phyloP scores from a whole-genome alignment of 768 basidiomycete genomes.

The Rickenella mellea region DNA sequence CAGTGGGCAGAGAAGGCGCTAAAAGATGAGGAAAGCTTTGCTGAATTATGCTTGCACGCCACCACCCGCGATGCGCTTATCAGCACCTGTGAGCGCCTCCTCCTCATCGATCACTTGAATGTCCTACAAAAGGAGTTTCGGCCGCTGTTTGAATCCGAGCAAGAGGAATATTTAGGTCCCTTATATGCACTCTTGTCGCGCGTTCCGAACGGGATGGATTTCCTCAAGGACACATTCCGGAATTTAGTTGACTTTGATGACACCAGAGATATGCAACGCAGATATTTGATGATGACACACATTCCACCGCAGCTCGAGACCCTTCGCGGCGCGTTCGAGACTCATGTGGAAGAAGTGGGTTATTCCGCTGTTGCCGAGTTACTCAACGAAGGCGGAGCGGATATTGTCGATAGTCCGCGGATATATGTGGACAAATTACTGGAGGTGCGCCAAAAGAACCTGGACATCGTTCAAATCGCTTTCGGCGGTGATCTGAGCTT shows the following conservation, averaged over 20 bases:
- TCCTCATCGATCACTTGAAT: conserved; percentile 78
- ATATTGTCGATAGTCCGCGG: conserved; percentile 56
- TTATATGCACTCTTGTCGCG: conserved; percentile 89
- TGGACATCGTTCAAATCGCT: conserved; percentile 76
- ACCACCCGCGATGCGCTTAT: conserved; percentile 77
- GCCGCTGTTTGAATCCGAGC: conserved; percentile 80
- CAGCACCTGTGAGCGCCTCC: conserved; percentile 80
- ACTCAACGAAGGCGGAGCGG: conserved; percentile 38
- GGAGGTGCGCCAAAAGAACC: conserved; percentile 87
- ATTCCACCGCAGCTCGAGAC: too few species aligned
- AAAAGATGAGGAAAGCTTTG: conserved; percentile 88
- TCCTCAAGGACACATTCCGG: too few species aligned
- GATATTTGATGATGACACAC: too few species aligned
- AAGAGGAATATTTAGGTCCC: conserved; percentile 87
- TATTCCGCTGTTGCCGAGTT: conserved; percentile 70
- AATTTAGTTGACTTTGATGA: too few species aligned
- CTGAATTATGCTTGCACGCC: conserved; percentile 86
- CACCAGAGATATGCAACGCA: too few species aligned
- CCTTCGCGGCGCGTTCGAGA: conserved; percentile 84
- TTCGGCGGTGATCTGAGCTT: conserved; percentile 92
- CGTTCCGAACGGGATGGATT: conserved; percentile 81
- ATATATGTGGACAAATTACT: conserved; percentile 88
- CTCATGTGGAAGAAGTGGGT: conserved; percentile 89
- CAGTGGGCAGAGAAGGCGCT: conserved; percentile 89
- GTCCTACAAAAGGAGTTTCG: conserved; percentile 94